Evolutionary conservation across 2,329 filamentous ascomycete species (phyloP).

Genomic region (Aureobasidium namibiae): DNA sequence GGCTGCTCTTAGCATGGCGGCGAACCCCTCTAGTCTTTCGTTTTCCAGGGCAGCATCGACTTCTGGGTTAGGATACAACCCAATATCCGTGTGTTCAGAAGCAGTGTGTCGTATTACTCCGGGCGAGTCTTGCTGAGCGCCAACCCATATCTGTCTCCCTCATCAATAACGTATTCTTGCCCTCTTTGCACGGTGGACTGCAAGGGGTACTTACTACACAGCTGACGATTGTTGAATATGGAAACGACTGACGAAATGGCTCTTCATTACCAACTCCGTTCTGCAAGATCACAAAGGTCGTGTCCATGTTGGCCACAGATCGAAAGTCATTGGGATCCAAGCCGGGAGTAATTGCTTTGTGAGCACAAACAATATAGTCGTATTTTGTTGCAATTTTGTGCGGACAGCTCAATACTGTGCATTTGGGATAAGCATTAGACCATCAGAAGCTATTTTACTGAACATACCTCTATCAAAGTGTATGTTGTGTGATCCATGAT

Average conservation of each 20-base stretch:
- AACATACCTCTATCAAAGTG: conserved; percentile 1
- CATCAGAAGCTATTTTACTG: not conserved
- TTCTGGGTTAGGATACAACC: conserved; percentile 38
- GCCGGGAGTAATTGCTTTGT: conserved; percentile 36
- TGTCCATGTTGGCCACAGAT: conserved; percentile 32
- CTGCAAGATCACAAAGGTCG: conserved; percentile 53
- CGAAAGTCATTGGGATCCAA: conserved; percentile 25
- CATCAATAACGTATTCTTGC: not conserved
- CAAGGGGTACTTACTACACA: conserved; percentile 31
- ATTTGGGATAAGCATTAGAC: not conserved
- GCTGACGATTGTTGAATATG: conserved; percentile 46
- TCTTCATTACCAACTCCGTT: conserved; percentile 56
- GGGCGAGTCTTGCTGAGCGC: conserved; percentile 42
- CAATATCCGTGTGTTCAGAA: conserved; percentile 49
- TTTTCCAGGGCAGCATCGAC: conserved; percentile 28
- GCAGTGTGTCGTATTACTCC: conserved; percentile 44
- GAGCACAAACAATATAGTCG: conserved; percentile 40
- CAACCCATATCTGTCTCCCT: conserved; percentile 38
- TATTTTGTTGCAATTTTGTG: conserved; percentile 27
- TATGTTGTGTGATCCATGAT: conserved; percentile 31
- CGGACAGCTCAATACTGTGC: conserved; percentile 31
- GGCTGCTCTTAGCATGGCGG: conserved; percentile 34
- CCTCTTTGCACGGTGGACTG: not conserved
- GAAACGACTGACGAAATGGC: conserved; percentile 43
- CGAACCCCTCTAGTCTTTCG: conserved; percentile 32